Conservation (phyloP, 2,329 filamentous ascomycete genomes). For the Apiospora sp. region DNA sequence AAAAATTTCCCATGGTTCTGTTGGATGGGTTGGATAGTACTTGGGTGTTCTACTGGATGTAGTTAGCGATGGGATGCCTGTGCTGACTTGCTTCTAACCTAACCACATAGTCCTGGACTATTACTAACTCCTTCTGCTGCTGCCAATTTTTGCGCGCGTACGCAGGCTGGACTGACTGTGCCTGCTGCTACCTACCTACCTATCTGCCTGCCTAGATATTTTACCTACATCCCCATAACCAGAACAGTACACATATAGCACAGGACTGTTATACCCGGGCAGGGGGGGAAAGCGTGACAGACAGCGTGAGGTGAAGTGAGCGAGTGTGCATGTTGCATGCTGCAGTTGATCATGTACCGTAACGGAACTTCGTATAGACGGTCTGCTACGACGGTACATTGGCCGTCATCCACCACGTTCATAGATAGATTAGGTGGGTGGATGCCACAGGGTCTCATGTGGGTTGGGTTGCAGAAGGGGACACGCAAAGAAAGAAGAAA, state of each 20-base stretch:
- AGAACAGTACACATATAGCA: background rate
- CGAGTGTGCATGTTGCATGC: background rate
- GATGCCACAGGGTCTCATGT: slow-evolving; percentile 17
- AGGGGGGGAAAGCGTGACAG: no score
- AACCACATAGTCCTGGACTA: background rate
- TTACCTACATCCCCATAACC: background rate
- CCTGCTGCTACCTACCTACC: background rate
- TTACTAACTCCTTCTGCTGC: background rate
- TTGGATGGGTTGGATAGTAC: background rate
- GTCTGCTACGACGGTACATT: slow-evolving; percentile 12
- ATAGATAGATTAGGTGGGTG: slow-evolving; percentile 21
- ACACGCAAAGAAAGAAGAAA: background rate
- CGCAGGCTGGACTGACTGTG: background rate
- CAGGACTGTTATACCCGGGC: background rate
- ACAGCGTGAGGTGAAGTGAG: background rate
- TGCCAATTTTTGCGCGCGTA: background rate
- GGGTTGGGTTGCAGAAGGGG: slow-evolving; percentile 17
- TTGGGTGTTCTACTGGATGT: background rate
- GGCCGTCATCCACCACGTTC: background rate
- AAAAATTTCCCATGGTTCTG: slow-evolving; percentile 18
- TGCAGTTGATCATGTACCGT: slow-evolving; percentile 19
- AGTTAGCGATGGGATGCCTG: slow-evolving; percentile 17
- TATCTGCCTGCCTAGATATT: no score
- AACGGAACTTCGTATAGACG: slow-evolving; percentile 19
- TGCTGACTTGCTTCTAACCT: slow-evolving; percentile 4